phyloP scores from a whole-genome alignment of 176 grass and related monocot species.

The Oropetium thomaeum region DNA sequence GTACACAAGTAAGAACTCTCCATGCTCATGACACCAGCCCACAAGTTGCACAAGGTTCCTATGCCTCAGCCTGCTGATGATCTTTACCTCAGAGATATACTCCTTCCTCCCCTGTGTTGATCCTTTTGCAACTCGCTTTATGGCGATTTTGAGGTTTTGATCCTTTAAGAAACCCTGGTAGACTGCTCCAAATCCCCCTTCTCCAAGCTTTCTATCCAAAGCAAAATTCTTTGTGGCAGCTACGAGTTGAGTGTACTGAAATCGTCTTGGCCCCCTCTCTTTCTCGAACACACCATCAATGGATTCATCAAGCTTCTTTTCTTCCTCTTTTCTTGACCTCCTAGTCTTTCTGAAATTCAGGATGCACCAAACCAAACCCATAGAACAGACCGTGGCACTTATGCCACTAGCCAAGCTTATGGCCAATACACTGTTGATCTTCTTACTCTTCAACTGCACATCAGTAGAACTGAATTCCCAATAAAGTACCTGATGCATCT shows the following conservation, averaged over 20 bases:
- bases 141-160: slow-evolving; percentile 47
- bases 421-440: slow-evolving; percentile 26
- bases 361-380: slow-evolving; percentile 38
- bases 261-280: slow-evolving; percentile 57
- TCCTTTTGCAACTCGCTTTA: slow-evolving; percentile 63
- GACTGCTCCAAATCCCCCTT: slow-evolving; percentile 68
- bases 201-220: slow-evolving; percentile 59
- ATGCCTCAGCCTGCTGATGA: slow-evolving; percentile 68
- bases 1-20: slow-evolving; percentile 45
- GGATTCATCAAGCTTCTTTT: slow-evolving; percentile 29
- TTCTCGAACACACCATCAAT: slow-evolving; percentile 52
- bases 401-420: slow-evolving; percentile 19
- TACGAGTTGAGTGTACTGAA: slow-evolving; percentile 44
- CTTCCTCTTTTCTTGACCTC: slow-evolving; percentile 22
- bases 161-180: slow-evolving; percentile 52
- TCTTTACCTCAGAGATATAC: slow-evolving; percentile 76
- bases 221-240: slow-evolving; percentile 45
- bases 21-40: slow-evolving; percentile 63
- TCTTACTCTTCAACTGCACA: slow-evolving; percentile 31
- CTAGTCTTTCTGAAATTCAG: slow-evolving; percentile 29
- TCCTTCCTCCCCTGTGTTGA: slow-evolving; percentile 65
- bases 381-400: slow-evolving; percentile 8
- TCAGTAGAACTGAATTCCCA: slow-evolving; percentile 68
- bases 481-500: slow-evolving; percentile 56
- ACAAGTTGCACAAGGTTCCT: slow-evolving; percentile 66